Conservation (phyloP, 352 stramenopile species). For the Lagenidium giganteum region DNA sequence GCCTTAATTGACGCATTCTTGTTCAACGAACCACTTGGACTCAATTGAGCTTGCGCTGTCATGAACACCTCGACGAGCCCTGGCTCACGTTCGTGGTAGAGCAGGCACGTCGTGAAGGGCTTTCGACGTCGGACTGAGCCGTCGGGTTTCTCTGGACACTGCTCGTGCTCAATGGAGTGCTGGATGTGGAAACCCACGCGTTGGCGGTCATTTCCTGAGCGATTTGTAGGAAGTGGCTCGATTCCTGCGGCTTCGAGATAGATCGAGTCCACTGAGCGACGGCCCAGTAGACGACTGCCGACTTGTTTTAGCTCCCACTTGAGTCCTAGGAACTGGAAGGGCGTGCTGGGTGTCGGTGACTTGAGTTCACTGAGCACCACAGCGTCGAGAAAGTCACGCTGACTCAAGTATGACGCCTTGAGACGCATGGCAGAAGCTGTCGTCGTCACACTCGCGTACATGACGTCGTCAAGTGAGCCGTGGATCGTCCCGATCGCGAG, state of each 20-base stretch:
- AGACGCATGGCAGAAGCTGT: slow-evolving; percentile 44
- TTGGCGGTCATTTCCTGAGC: slow-evolving; percentile 19
- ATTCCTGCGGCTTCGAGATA: slow-evolving; percentile 49
- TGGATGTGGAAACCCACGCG: slow-evolving; percentile 41
- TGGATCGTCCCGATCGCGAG: slow-evolving; percentile 29
- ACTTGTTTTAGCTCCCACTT: slow-evolving; percentile 60
- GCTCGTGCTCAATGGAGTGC: slow-evolving; percentile 34
- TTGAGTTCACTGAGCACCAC: slow-evolving; percentile 32
- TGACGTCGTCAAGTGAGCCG: slow-evolving; percentile 44
- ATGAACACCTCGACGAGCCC: slow-evolving; percentile 22
- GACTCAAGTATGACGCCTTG: slow-evolving; percentile 39
- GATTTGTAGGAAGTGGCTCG: too few species aligned
- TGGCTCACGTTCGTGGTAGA: slow-evolving; percentile 18
- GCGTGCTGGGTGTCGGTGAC: slow-evolving; percentile 24
- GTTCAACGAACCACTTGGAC: slow-evolving; percentile 12
- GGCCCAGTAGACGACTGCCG: slow-evolving; percentile 17
- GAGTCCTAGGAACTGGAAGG: slow-evolving; percentile 46
- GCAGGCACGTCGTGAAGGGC: slow-evolving; percentile 13
- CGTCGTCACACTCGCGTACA: slow-evolving; percentile 50
- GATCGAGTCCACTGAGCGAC: slow-evolving; percentile 48
- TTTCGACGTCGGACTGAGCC: slow-evolving; percentile 9
- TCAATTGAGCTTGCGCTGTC: slow-evolving; percentile 12
- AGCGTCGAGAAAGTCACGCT: slow-evolving; percentile 42
- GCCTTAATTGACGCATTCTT: slow-evolving; percentile 5
- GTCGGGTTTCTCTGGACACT: neutral